Evolutionary conservation across 2,329 filamentous ascomycete species (phyloP).

Genomic region (Cytospora chrysosperma): DNA sequence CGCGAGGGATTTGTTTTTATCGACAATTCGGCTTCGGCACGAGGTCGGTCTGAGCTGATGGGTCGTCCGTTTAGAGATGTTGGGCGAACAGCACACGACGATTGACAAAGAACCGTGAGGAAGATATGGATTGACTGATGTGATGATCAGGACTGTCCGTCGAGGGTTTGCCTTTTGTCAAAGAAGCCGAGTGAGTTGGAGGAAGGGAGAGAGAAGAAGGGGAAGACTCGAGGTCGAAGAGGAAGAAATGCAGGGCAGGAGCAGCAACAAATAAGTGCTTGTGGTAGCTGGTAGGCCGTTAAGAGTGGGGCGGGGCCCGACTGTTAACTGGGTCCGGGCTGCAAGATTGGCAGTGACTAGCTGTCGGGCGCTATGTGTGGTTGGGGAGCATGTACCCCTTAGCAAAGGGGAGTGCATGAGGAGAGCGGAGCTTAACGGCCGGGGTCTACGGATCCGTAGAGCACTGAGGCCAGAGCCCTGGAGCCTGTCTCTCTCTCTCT

Average conservation of each 20-base stretch:
- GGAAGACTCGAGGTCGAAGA: conserved; percentile 2
- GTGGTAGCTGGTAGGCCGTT: conserved; percentile 6
- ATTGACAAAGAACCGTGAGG: conserved; percentile 20
- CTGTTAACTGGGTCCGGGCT: conserved; percentile 5
- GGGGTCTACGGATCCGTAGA: too few relatives aligned
- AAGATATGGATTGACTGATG: conserved; percentile 16
- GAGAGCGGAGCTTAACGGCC: neutral
- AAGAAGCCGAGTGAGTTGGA: conserved; percentile 24
- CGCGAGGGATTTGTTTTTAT: conserved; percentile 21
- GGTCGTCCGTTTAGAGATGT: neutral
- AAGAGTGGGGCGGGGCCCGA: conserved; percentile 7
- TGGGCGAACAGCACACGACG: conserved; percentile 25
- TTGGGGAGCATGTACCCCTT: neutral
- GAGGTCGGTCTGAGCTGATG: conserved; percentile 8
- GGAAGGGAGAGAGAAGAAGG: conserved; percentile 3
- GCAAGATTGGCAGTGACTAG: conserved; percentile 20
- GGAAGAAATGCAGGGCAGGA: conserved; percentile 12
- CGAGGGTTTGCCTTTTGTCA: conserved; percentile 13
- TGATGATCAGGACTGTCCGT: conserved; percentile 13
- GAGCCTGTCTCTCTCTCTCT: neutral
- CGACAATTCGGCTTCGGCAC: conserved; percentile 19
- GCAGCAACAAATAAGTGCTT: conserved; percentile 26
- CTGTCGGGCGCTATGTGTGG: too few relatives aligned
- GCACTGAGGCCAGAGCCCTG: too few relatives aligned
- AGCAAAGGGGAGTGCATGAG: neutral